Evolutionary conservation across 108 stramenopile genomes (phyloP).

Genomic region (Fistulifera pelliculosa): DNA sequence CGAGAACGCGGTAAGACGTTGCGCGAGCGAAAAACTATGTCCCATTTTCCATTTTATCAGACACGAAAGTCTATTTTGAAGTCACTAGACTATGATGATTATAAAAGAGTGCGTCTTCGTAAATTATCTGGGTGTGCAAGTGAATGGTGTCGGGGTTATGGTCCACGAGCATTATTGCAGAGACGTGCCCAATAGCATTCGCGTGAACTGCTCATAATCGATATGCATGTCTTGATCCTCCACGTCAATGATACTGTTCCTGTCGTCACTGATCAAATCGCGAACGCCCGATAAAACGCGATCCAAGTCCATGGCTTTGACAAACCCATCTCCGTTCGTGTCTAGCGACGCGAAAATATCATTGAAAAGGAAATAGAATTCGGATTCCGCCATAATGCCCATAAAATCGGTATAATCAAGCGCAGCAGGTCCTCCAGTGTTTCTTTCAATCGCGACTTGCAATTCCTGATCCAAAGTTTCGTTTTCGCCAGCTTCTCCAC

Average conservation of each 20-base stretch:
- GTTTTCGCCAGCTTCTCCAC: conserved; percentile 31
- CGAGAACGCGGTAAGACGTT: too few species aligned
- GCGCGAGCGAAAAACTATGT: too few species aligned
- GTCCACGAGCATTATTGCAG: conserved; percentile 5
- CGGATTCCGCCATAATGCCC: conserved; percentile 84
- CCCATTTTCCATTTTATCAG: too few species aligned
- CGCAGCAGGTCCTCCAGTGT: conserved; percentile 40
- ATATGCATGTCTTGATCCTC: conserved; percentile 80
- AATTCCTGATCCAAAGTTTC: conserved; percentile 24
- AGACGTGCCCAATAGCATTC: conserved; percentile 56
- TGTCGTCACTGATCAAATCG: conserved; percentile 78
- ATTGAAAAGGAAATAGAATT: conserved; percentile 72
- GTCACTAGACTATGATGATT: too few species aligned
- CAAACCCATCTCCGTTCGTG: conserved; percentile 57
- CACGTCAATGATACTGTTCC: conserved; percentile 75
- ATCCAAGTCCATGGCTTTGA: conserved; percentile 62
- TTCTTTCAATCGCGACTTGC: conserved; percentile 46
- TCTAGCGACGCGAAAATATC: conserved; percentile 74
- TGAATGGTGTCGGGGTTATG: too few species aligned
- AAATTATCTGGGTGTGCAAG: too few species aligned
- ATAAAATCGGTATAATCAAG: conserved; percentile 61
- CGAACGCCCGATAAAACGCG: conserved; percentile 67
- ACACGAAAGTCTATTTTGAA: too few species aligned
- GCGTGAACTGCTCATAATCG: conserved; percentile 77
- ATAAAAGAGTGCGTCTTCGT: too few species aligned